Percentiles rank a stretch among this genome's conserved stretches.
phyloP scores from a whole-genome alignment of 176 grass and related monocot species.

The Rhipidocladum racemiflorum region DNA sequence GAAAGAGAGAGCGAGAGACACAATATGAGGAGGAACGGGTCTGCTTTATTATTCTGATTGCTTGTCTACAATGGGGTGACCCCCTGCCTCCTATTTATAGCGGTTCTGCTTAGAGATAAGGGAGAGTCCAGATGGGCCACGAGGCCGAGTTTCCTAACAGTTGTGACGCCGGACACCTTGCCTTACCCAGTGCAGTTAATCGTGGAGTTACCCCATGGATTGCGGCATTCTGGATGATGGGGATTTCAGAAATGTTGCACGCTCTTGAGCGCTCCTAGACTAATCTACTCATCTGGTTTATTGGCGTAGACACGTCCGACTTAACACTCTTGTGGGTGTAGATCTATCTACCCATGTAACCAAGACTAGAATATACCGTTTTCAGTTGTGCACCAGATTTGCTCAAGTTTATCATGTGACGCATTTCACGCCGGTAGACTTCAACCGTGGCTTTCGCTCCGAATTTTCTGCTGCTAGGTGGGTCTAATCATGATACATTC shows the following conservation, averaged over 20 bases:
- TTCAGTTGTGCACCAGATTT: background rate
- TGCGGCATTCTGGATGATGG: background rate
- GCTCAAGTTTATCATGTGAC: background rate
- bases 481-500: background rate
- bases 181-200: too few relatives aligned
- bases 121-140: too few relatives aligned
- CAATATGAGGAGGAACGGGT: too few relatives aligned
- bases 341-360: background rate
- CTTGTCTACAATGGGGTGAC: too few relatives aligned
- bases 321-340: background rate
- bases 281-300: background rate
- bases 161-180: too few relatives aligned
- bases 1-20: too few relatives aligned
- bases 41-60: too few relatives aligned
- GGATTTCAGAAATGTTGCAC: background rate
- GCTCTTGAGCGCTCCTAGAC: background rate
- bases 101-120: too few relatives aligned
- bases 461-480: background rate
- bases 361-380: background rate
- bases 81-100: too few relatives aligned
- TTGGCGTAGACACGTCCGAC: background rate
- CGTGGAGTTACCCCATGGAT: background rate
- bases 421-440: background rate
- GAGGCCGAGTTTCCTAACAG: too few relatives aligned
- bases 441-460: background rate